These are phyloP conservation scores for Epicoccum sorghinum DNA, from an alignment of 2,329 filamentous ascomycete genomes.

Conservation along the genomic window DNA sequence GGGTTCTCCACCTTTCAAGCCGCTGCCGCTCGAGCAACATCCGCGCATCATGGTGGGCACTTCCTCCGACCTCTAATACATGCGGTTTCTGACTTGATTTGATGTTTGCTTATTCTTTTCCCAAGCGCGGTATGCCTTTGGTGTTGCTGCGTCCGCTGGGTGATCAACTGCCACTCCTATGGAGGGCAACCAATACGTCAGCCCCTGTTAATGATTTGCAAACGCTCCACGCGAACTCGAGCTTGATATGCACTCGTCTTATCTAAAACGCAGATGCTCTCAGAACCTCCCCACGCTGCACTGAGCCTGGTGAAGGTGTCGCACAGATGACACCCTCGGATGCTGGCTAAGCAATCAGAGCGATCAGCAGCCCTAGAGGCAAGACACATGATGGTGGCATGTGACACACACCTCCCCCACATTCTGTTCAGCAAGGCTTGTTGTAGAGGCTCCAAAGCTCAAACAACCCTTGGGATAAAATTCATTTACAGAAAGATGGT, in stretches of 20 bases:
- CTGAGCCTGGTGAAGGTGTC: conserved; percentile 7
- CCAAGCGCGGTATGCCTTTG: not conserved
- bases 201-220: not conserved
- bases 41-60: not conserved
- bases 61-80: not conserved
- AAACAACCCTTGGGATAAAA: not conserved
- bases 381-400: conserved; percentile 27
- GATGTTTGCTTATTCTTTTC: not conserved
- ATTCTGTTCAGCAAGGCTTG: conserved; percentile 16
- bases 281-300: conserved; percentile 10
- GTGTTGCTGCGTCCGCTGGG: no score
- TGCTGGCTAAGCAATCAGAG: conserved; percentile 21
- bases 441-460: not conserved
- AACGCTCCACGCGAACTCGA: conserved; percentile 4
- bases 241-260: conserved; percentile 4
- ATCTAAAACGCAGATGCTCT: conserved; percentile 5
- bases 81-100: not conserved
- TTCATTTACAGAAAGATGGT: not conserved
- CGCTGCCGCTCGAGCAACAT: conserved; percentile 15
- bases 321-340: conserved; percentile 31
- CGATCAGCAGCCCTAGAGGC: conserved; percentile 20
- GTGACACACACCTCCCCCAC: conserved; percentile 31
- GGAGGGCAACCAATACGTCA: not conserved
- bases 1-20: conserved; percentile 12
- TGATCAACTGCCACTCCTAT: not conserved